A percentile compares a stretch with the other conserved stretches of the same genome.
Conservation (phyloP, 225 moss, liverwort and hornwort species). For the Takakia lepidozioides region DNA sequence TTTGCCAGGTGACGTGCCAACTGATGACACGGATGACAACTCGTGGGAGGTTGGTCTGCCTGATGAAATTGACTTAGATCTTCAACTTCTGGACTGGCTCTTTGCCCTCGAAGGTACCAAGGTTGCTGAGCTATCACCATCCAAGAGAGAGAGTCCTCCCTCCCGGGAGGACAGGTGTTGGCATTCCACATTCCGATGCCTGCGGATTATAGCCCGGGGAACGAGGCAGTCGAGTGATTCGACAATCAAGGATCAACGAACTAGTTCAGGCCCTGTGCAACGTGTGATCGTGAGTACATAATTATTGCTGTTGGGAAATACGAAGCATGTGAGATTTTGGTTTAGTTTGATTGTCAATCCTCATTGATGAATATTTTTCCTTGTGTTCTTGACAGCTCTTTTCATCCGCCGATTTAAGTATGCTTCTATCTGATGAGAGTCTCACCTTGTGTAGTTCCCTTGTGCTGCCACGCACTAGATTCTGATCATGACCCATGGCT, state of each 20-base stretch:
- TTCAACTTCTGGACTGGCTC: conserved; percentile 96
- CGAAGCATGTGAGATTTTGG: not conserved
- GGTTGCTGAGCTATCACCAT: conserved; percentile 42
- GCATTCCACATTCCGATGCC: conserved; percentile 94
- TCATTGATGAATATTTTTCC: too few species aligned
- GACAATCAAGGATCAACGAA: conserved; percentile 16
- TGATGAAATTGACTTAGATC: conserved; percentile 78
- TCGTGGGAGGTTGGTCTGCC: conserved; percentile 83
- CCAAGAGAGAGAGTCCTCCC: conserved; percentile 14
- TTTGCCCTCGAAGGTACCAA: conserved; percentile 84
- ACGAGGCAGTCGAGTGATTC: conserved; percentile 39
- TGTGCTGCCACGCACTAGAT: too few species aligned
- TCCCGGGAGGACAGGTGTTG: conserved; percentile 82
- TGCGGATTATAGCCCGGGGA: conserved; percentile 71
- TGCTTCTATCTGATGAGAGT: too few species aligned
- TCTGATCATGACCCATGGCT: not conserved
- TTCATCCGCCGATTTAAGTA: too few species aligned
- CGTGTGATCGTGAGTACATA: conserved; percentile 62
- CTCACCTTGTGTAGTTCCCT: too few species aligned
- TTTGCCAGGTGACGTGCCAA: conserved; percentile 29
- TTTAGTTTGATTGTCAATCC: too few species aligned
- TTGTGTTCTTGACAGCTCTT: too few species aligned
- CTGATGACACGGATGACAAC: conserved; percentile 25
- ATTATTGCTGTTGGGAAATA: not conserved
- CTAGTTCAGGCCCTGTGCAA: conserved; percentile 63